A percentile compares a stretch with the other conserved stretches of the same genome.
Conservation (phyloP, 2,329 filamentous ascomycete genomes). For the Colletotrichum limetticola region DNA sequence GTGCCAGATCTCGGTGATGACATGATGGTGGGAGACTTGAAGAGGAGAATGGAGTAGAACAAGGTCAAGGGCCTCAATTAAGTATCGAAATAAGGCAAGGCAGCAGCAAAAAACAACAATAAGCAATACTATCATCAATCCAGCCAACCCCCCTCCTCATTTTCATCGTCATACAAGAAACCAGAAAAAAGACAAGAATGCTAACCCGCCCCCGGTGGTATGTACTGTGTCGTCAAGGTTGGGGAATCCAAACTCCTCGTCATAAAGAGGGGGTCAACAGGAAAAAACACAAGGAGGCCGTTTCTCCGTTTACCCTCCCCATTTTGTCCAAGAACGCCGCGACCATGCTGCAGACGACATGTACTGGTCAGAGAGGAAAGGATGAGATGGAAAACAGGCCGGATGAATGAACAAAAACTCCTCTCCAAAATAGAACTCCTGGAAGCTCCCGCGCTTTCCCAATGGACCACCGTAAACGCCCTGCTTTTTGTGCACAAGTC, state of each 20-base stretch:
- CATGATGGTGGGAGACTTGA: no score
- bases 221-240: background rate
- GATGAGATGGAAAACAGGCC: background rate
- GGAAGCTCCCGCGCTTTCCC: background rate
- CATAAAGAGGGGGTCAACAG: background rate
- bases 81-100: background rate
- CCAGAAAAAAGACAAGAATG: background rate
- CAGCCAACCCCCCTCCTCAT: background rate
- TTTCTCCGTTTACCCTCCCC: background rate
- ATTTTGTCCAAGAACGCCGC: constrained; percentile 10
- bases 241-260: constrained; percentile 21
- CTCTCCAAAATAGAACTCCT: background rate
- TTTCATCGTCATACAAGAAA: constrained; percentile 12
- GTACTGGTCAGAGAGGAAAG: constrained; percentile 1
- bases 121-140: background rate
- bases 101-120: background rate
- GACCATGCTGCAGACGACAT: constrained; percentile 25
- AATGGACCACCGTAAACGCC: constrained; percentile 17
- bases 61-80: background rate
- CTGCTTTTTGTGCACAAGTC: background rate
- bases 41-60: background rate
- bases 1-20: no score
- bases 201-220: background rate
- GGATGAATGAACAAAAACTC: background rate
- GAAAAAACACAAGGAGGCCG: background rate